Conservation (phyloP, 306 rosid species). For the Acacia melanoxylon region DNA sequence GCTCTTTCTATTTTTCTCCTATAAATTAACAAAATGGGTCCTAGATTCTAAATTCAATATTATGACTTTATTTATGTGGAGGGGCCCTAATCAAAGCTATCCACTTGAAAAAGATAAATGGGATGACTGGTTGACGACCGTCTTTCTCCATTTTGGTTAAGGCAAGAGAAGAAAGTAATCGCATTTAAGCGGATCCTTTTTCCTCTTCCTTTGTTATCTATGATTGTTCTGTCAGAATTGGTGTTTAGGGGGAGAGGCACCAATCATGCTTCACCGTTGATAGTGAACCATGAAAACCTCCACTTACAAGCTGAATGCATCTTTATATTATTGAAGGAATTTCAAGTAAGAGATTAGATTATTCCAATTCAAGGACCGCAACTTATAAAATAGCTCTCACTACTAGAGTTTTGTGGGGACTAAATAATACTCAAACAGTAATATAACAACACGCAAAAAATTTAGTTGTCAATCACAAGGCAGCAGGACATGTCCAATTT, state of each 20-base stretch:
- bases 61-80: slow-evolving; percentile 49
- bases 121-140: slow-evolving; percentile 50
- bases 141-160: slow-evolving; percentile 48
- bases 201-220: slow-evolving; percentile 33
- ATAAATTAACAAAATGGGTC: slow-evolving; percentile 45
- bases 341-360: slow-evolving; percentile 29
- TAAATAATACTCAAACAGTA: neutral
- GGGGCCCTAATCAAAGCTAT: slow-evolving; percentile 46
- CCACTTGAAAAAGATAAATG: slow-evolving; percentile 40
- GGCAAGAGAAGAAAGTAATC: slow-evolving; percentile 42
- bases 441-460: neutral
- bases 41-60: slow-evolving; percentile 60
- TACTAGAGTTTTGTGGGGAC: neutral
- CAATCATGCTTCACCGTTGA: slow-evolving; percentile 54
- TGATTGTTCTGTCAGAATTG: slow-evolving; percentile 36
- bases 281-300: slow-evolving; percentile 55
- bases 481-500: slow-evolving; percentile 9
- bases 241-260: slow-evolving; percentile 32
- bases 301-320: slow-evolving; percentile 47
- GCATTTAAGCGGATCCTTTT: slow-evolving; percentile 32
- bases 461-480: neutral
- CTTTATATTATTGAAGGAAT: slow-evolving; percentile 32
- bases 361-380: slow-evolving; percentile 22
- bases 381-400: neutral
- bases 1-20: slow-evolving; percentile 20